A percentile compares a stretch with the other conserved stretches of the same genome.
Conservation (phyloP, 495 filamentous ascomycete species). For the Usnea hakonensis region DNA sequence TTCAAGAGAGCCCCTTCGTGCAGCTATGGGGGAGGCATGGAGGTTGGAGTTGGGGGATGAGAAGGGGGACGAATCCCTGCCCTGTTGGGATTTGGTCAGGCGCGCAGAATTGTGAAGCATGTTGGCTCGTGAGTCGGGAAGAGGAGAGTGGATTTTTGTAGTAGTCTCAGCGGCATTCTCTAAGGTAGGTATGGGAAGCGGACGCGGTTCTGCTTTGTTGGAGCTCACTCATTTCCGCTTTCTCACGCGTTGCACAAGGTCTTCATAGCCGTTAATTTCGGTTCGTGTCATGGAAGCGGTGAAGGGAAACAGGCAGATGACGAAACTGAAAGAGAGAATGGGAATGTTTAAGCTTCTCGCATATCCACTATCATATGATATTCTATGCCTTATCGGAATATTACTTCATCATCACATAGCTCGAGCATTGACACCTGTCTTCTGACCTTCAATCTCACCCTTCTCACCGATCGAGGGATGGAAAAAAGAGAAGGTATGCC, state of each 20-base stretch:
- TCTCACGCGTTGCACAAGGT: neutral
- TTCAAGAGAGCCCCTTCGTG: conserved; percentile 21
- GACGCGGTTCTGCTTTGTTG: neutral
- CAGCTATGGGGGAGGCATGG: conserved; percentile 24
- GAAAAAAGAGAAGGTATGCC: neutral
- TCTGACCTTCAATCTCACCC: neutral
- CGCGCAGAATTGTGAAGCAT: neutral
- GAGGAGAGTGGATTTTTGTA: neutral
- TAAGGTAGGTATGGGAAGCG: neutral
- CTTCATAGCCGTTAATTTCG: too few relatives aligned
- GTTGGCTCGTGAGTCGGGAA: neutral
- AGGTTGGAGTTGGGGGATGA: conserved; percentile 37
- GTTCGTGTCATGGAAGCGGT: too few relatives aligned
- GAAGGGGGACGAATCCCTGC: conserved; percentile 42
- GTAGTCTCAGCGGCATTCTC: neutral
- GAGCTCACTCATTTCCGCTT: neutral
- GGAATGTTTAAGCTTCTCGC: too few relatives aligned
- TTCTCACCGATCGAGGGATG: too few relatives aligned
- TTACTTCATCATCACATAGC: neutral
- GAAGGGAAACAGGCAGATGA: neutral
- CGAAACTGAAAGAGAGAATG: too few relatives aligned
- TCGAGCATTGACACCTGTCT: neutral
- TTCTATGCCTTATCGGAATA: too few relatives aligned
- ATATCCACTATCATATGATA: too few relatives aligned
- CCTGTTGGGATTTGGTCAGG: conserved; percentile 16